These are phyloP conservation scores for Melaleuca quinquenervia DNA, from an alignment of 345 rosid species.

Conservation along the genomic window DNA sequence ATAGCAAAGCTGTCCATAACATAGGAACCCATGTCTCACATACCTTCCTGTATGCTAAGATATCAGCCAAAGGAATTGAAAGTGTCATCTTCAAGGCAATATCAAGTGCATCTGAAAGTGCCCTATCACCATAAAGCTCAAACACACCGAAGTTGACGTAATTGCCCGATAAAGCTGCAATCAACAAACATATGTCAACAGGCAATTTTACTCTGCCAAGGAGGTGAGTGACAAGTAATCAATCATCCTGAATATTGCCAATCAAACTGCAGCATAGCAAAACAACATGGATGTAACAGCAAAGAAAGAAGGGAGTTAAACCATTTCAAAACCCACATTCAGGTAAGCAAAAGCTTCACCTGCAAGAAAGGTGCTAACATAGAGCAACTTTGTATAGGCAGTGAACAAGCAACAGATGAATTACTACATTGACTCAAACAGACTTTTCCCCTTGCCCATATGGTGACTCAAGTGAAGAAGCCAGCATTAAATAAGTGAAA, in stretches of 20 bases:
- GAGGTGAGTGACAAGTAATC: neutral
- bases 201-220: neutral
- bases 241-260: neutral
- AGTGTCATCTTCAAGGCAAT: slow-evolving; percentile 79
- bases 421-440: neutral
- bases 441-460: neutral
- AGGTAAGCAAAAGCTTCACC: neutral
- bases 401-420: neutral
- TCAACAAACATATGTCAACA: neutral
- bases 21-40: neutral
- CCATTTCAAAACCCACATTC: neutral
- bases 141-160: slow-evolving; percentile 96
- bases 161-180: slow-evolving; percentile 88
- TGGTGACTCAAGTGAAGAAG: neutral
- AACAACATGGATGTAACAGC: neutral
- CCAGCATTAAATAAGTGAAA: neutral
- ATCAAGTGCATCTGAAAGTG: slow-evolving; percentile 92
- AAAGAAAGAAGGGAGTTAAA: neutral
- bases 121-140: slow-evolving; percentile 96
- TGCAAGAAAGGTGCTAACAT: neutral
- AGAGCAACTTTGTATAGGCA: neutral
- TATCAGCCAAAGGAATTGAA: slow-evolving; percentile 90
- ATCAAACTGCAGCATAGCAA: neutral
- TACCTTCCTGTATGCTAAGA: slow-evolving; percentile 90
- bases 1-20: neutral